Evolutionary conservation across 2,329 filamentous ascomycete genomes (phyloP).

Genomic region (Colletotrichum spaethianum): DNA sequence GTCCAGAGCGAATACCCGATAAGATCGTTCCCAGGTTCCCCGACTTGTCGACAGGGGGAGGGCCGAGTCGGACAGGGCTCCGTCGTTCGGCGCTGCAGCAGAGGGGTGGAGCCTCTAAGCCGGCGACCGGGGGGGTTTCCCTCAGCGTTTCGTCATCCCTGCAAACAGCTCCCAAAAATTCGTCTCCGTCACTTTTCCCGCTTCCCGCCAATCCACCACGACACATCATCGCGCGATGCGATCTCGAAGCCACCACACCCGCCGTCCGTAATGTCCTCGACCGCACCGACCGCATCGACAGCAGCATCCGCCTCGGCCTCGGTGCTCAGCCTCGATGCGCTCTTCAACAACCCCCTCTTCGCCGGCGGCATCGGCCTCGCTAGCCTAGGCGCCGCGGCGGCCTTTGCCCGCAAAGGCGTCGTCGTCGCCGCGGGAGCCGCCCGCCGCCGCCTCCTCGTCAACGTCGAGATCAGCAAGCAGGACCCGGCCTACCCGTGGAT

Average conservation of each 20-base stretch:
- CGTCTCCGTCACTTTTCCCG: not conserved
- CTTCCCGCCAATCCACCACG: not conserved
- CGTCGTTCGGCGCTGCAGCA: not conserved
- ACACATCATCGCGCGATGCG: slow-evolving; percentile 21
- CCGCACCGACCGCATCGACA: slow-evolving; percentile 6
- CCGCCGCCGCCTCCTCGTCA: slow-evolving; percentile 89
- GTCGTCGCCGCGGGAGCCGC: slow-evolving; percentile 81
- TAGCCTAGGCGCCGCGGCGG: slow-evolving; percentile 84
- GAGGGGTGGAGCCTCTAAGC: not conserved
- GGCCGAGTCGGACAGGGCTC: not conserved
- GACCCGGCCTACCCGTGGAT: slow-evolving; percentile 96
- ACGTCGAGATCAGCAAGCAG: slow-evolving; percentile 94
- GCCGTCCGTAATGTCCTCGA: slow-evolving; percentile 30
- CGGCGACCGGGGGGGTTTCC: not conserved
- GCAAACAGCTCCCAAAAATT: slow-evolving; percentile 17
- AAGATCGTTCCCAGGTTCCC: not conserved
- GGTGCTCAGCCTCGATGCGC: slow-evolving; percentile 65
- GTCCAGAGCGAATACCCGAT: not conserved
- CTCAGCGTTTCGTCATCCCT: slow-evolving; percentile 1
- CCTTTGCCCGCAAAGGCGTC: slow-evolving; percentile 84
- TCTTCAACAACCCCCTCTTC: slow-evolving; percentile 75
- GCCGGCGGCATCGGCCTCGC: slow-evolving; percentile 90
- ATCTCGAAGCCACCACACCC: slow-evolving; percentile 19
- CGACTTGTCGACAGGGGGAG: not conserved
- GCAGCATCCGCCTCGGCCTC: slow-evolving; percentile 41